These are phyloP conservation scores for Geranomyces michiganensis DNA, from an alignment of 192 early-diverging fungal genomes.

Conservation along the genomic window DNA sequence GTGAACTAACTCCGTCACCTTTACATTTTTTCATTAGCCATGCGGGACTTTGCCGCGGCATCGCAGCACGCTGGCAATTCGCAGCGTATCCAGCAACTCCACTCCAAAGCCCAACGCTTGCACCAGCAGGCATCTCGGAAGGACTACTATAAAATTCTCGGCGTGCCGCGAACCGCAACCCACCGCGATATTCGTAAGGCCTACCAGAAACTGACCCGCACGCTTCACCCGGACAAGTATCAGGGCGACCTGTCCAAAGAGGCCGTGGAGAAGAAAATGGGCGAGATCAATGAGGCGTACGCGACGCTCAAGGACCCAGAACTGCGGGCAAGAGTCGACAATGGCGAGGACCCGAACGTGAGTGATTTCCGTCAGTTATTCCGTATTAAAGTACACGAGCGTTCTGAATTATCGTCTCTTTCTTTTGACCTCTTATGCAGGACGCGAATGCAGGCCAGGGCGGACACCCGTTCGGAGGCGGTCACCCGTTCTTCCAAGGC, in stretches of 20 bases:
- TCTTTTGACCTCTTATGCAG: too few relatives aligned
- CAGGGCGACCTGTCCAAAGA: constrained; percentile 75
- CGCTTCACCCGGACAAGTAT: constrained; percentile 72
- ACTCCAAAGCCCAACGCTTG: constrained; percentile 65
- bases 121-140: constrained; percentile 60
- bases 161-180: constrained; percentile 72
- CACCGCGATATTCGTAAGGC: constrained; percentile 88
- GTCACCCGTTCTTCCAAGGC: constrained; percentile 47
- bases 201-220: constrained; percentile 83
- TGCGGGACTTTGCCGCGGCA: constrained; percentile 72
- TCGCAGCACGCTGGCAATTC: constrained; percentile 60
- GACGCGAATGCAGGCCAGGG: constrained; percentile 16
- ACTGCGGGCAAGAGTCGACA: constrained; percentile 48
- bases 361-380: constrained; percentile 23
- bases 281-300: constrained; percentile 90
- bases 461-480: constrained; percentile 23
- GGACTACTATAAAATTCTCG: constrained; percentile 97
- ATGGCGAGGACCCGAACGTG: constrained; percentile 62
- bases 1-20: too few relatives aligned
- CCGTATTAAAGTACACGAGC: too few relatives aligned
- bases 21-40: constrained; percentile 49
- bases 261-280: constrained; percentile 85
- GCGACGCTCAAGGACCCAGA: constrained; percentile 69
- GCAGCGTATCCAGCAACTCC: constrained; percentile 34
- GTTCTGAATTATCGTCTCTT: neutral